Percentiles rank a stretch among this genome's conserved stretches.
Evolutionary conservation across 257 asterid genomes (phyloP).

Genomic region (Petunia axillaris): DNA sequence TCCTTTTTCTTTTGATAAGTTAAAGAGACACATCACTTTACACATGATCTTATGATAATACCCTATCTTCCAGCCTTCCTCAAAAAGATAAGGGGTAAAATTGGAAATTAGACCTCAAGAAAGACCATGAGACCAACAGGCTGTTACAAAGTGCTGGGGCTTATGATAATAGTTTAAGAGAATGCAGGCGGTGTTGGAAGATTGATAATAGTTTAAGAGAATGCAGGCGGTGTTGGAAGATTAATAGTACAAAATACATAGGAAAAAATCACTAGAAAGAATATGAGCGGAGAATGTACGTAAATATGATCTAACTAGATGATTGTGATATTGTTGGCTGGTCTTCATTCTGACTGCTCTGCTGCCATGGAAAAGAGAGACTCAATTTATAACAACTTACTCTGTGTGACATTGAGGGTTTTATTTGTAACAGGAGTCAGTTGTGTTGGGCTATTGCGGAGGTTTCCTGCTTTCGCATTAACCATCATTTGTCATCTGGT

Average conservation of each 20-base stretch:
- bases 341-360: neutral
- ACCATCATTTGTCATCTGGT: neutral
- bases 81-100: neutral
- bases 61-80: conserved; percentile 1
- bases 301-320: neutral
- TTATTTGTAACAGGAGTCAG: neutral
- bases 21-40: too few relatives aligned
- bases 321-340: neutral
- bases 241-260: neutral
- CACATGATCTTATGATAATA: neutral
- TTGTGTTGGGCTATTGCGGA: too few relatives aligned
- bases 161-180: neutral
- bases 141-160: neutral
- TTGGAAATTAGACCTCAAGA: neutral
- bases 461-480: neutral
- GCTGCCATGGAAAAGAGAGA: neutral
- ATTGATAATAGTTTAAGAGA: neutral
- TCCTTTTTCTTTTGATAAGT: neutral
- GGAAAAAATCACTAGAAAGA: neutral
- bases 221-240: neutral
- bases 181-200: neutral
- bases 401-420: too few relatives aligned
- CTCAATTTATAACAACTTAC: neutral
- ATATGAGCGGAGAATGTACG: too few relatives aligned
- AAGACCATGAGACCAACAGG: conserved; percentile 13